Evolutionary conservation across 2,329 filamentous ascomycete genomes (phyloP).

Genomic region (Exophiala alcalophila): DNA sequence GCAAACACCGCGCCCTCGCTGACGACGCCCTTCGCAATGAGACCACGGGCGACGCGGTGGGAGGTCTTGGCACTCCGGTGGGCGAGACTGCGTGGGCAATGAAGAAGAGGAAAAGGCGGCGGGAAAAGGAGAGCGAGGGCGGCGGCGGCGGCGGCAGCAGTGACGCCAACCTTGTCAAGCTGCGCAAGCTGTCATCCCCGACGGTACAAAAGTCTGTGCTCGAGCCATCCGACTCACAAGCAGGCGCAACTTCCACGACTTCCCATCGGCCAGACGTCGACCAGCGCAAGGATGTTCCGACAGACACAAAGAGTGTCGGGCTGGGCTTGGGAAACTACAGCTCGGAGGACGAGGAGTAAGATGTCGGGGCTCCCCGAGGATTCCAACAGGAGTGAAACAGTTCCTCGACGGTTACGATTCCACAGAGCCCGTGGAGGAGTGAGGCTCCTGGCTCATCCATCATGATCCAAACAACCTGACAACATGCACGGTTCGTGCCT

Average conservation of each 20-base stretch:
- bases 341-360: slow-evolving; percentile 40
- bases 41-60: background rate
- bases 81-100: slow-evolving; percentile 47
- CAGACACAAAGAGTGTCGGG: slow-evolving; percentile 21
- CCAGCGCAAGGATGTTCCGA: background rate
- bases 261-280: too few relatives aligned
- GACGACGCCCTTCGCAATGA: slow-evolving; percentile 44
- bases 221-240: slow-evolving; percentile 1
- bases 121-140: slow-evolving; percentile 45
- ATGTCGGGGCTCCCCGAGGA: too few relatives aligned
- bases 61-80: slow-evolving; percentile 5
- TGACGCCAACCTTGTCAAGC: too few relatives aligned
- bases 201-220: slow-evolving; percentile 18
- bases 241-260: too few relatives aligned
- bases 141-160: too few relatives aligned
- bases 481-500: too few relatives aligned
- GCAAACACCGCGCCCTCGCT: slow-evolving; percentile 57
- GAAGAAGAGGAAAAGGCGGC: slow-evolving; percentile 52
- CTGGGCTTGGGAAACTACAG: slow-evolving; percentile 41
- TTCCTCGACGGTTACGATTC: too few relatives aligned
- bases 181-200: slow-evolving; percentile 40
- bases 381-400: too few relatives aligned
- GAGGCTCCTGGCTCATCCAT: too few relatives aligned
- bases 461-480: too few relatives aligned
- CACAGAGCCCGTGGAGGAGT: too few relatives aligned